Evolutionary conservation across 2,329 filamentous ascomycete species (phyloP), one percentile per base, ranked within the genome.

Genomic region (Rhynchosporium graminicola): DNA sequence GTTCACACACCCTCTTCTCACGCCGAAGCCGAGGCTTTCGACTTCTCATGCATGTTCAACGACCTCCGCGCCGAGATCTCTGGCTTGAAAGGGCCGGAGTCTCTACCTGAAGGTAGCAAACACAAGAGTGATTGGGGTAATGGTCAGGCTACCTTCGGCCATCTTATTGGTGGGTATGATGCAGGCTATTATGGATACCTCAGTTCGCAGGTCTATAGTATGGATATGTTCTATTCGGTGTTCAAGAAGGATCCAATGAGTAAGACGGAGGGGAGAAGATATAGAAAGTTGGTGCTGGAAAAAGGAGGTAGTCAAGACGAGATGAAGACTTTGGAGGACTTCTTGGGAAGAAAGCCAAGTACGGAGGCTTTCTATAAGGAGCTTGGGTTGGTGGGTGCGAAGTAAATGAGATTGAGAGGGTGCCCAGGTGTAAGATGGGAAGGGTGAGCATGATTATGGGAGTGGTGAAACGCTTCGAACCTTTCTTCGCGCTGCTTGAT

Each of bases 181-280:
- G 90, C 91, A 36, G 90, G 90, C 48, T 94, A 94, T 78, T 95
- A 95, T 75, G 86, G 86, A 70, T 89, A 89, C 73, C 77, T 89
- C 40, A 88, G 84, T 66, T 91, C 88, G 0, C 84, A 91, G 74
- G 91, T 95, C 20, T 95, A 93, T 77, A 90, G 87, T 28, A 84
- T 88, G 31, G 91, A 96, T 76, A 94, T 96, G 90, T 96, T 94
- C 80, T 87, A 91, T 77, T 83, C 83, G 0, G 87, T 90, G 52
- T 95, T 95, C 78, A 87, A 88, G 78, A 80, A 84, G 69, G 81
- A 93, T 74, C 91, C 91, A 0, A 92, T 94, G 90, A 84, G 92
- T 74, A 82, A 81, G 38, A 83, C 83, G 67, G 85, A 92, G 73
- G 91, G 91, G 1, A 81, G 90, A 13, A 78, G 90, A 63, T 95